phyloP scores from a whole-genome alignment of 768 basidiomycete species.

The Podaxis pistillaris region DNA sequence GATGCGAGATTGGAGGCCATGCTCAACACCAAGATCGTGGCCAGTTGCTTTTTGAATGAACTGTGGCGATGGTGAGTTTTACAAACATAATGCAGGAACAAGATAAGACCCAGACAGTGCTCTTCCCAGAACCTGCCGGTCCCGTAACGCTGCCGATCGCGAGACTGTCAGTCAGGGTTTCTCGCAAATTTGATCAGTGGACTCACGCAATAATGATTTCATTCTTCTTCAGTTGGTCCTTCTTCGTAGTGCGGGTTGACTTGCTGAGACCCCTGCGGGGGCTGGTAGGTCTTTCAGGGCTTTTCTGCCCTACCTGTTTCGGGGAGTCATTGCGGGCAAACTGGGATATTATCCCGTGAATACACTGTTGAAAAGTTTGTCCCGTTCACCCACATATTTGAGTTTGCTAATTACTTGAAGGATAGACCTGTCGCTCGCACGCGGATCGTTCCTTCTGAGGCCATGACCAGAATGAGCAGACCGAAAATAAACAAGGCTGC shows the following conservation, averaged over 20 bases:
- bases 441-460: too few relatives aligned
- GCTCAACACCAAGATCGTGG: background rate
- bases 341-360: background rate
- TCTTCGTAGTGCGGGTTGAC: background rate
- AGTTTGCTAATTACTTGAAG: too few relatives aligned
- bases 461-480: too few relatives aligned
- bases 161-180: background rate
- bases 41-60: background rate
- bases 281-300: background rate
- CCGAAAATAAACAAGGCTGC: too few relatives aligned
- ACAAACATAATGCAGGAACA: background rate
- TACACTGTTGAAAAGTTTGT: background rate
- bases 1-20: background rate
- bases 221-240: background rate
- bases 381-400: too few relatives aligned
- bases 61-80: background rate
- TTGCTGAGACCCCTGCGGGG: background rate
- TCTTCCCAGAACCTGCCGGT: slow-evolving; percentile 2
- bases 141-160: background rate
- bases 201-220: background rate
- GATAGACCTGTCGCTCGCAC: too few relatives aligned
- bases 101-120: background rate
- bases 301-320: background rate
- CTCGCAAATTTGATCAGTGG: background rate
- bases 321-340: background rate